phyloP scores from a whole-genome alignment of 2,329 filamentous ascomycete genomes.

The Monilinia laxa region DNA sequence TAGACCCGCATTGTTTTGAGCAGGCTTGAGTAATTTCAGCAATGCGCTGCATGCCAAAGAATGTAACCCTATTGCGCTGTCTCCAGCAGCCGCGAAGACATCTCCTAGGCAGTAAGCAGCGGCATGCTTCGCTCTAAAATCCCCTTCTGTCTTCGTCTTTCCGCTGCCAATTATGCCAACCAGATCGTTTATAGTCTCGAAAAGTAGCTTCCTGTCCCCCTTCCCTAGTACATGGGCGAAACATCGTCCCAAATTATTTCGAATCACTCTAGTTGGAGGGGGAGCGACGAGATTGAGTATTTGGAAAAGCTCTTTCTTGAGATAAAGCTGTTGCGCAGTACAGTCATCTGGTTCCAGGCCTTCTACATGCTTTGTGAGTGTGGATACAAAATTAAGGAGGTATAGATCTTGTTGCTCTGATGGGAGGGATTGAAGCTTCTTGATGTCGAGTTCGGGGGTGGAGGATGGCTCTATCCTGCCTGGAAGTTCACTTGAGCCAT shows the following conservation, averaged over 20 bases:
- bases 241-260: slow-evolving; percentile 83
- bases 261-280: slow-evolving; percentile 80
- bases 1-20: slow-evolving; percentile 77
- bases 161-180: slow-evolving; percentile 68
- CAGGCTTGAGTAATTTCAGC: slow-evolving; percentile 75
- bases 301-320: slow-evolving; percentile 94
- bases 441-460: slow-evolving; percentile 80
- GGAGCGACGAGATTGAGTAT: slow-evolving; percentile 81
- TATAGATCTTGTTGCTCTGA: slow-evolving; percentile 96
- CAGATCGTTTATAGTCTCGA: slow-evolving; percentile 91
- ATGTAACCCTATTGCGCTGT: slow-evolving; percentile 85
- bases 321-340: slow-evolving; percentile 82
- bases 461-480: slow-evolving; percentile 45
- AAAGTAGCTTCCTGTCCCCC: slow-evolving; percentile 87
- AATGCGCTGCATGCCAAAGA: slow-evolving; percentile 70
- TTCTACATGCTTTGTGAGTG: slow-evolving; percentile 77
- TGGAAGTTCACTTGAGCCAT: slow-evolving; percentile 40
- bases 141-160: slow-evolving; percentile 73
- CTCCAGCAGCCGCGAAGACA: slow-evolving; percentile 87
- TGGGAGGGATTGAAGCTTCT: slow-evolving; percentile 84
- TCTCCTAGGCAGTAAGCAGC: slow-evolving; percentile 84
- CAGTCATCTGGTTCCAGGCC: slow-evolving; percentile 74
- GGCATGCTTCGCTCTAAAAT: slow-evolving; percentile 79
- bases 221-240: slow-evolving; percentile 79
- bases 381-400: slow-evolving; percentile 82